Conservation (phyloP, 2,329 filamentous ascomycete genomes). For the Diplodia corticola region DNA sequence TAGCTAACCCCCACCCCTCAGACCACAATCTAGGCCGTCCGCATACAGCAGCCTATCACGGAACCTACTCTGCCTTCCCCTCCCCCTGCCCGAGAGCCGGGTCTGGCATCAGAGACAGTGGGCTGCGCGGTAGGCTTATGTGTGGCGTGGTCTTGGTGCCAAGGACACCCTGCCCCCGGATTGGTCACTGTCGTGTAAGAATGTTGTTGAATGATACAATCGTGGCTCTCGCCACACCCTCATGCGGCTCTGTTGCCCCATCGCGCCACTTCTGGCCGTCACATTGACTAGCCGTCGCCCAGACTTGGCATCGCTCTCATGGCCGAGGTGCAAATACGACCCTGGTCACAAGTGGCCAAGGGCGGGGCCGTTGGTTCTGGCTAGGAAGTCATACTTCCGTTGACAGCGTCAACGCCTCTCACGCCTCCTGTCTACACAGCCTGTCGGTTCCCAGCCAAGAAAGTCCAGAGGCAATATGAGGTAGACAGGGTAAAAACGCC, state of each 20-base stretch:
- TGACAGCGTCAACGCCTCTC: not conserved
- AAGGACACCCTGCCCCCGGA: not conserved
- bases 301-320: not conserved
- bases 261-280: not conserved
- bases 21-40: not conserved
- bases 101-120: not conserved
- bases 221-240: not conserved
- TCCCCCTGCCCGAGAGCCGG: not conserved
- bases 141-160: not conserved
- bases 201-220: not conserved
- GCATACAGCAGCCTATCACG: not conserved
- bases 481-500: not conserved
- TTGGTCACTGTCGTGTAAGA: not conserved
- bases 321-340: not conserved
- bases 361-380: not conserved
- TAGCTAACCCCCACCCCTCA: not conserved
- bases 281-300: not conserved
- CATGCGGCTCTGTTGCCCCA: not conserved
- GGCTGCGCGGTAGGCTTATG: not conserved
- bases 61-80: not conserved
- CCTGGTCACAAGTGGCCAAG: not conserved
- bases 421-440: not conserved
- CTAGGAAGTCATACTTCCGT: not conserved
- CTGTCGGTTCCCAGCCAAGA: not conserved
- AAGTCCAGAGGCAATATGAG: not conserved